Conservation (phyloP, 176 grass and related monocot species). For the Elymus sibiricus region DNA sequence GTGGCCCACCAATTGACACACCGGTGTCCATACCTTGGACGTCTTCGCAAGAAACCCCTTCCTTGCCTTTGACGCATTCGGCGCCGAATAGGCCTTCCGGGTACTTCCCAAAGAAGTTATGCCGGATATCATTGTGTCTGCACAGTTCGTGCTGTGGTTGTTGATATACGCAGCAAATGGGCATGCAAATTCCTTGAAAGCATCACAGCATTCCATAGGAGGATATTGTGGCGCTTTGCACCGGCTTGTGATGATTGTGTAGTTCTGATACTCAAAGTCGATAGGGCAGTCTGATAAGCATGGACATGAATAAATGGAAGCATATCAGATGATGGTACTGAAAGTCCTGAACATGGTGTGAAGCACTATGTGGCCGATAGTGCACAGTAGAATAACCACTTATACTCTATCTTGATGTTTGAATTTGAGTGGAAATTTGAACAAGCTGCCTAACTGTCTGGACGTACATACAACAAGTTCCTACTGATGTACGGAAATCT, state of each 20-base stretch:
- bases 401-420: too few species aligned
- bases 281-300: conserved; percentile 47
- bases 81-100: conserved; percentile 52
- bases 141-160: conserved; percentile 34
- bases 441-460: too few species aligned
- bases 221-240: conserved; percentile 59
- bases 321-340: not conserved
- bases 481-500: too few species aligned
- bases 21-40: not conserved
- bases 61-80: conserved; percentile 25
- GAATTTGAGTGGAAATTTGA: too few species aligned
- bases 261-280: conserved; percentile 54
- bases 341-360: not conserved
- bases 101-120: conserved; percentile 55
- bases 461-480: too few species aligned
- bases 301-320: not conserved
- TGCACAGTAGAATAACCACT: too few species aligned
- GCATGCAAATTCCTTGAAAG: conserved; percentile 63
- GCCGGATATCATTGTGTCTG: conserved; percentile 56
- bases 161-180: conserved; percentile 36
- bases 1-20: not conserved
- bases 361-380: too few species aligned
- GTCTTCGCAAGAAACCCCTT: conserved; percentile 25
- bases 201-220: conserved; percentile 32
- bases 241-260: conserved; percentile 56